Evolutionary conservation across 495 filamentous ascomycete species (phyloP).

Genomic region (Penicillium atrosanguineum): DNA sequence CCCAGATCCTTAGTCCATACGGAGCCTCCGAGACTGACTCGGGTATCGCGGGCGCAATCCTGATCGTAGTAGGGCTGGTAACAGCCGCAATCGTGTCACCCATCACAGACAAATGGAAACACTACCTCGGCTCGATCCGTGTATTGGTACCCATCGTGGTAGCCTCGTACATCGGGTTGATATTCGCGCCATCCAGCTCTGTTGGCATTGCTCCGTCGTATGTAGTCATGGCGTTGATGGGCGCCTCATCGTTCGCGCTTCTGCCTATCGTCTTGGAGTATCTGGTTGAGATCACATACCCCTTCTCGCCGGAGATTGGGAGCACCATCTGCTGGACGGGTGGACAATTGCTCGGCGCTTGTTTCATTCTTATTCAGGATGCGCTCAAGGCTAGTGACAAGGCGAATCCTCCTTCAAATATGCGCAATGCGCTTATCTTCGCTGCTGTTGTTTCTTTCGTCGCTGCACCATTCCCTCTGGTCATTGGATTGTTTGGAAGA

Average conservation of each 20-base stretch:
- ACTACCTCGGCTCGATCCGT: slow-evolving; percentile 72
- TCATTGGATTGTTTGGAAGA: slow-evolving; percentile 64
- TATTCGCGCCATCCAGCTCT: slow-evolving; percentile 76
- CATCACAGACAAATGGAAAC: slow-evolving; percentile 79
- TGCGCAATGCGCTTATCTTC: slow-evolving; percentile 75
- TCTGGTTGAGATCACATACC: slow-evolving; percentile 80
- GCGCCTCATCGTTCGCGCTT: slow-evolving; percentile 75
- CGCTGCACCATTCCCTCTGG: slow-evolving; percentile 63
- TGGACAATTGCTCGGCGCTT: slow-evolving; percentile 65
- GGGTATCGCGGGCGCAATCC: slow-evolving; percentile 81
- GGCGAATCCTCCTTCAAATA: slow-evolving; percentile 61
- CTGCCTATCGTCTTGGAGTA: slow-evolving; percentile 86
- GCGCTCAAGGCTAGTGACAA: slow-evolving; percentile 62
- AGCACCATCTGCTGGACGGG: slow-evolving; percentile 80
- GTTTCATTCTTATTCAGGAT: slow-evolving; percentile 81
- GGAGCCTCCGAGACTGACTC: slow-evolving; percentile 76
- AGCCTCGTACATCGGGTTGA: slow-evolving; percentile 67
- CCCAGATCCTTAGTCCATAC: slow-evolving; percentile 85
- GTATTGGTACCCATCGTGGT: slow-evolving; percentile 74
- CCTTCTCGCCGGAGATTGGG: slow-evolving; percentile 83
- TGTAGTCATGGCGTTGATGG: slow-evolving; percentile 64
- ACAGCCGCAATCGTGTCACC: slow-evolving; percentile 72
- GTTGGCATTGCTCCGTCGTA: slow-evolving; percentile 64
- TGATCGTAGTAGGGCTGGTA: slow-evolving; percentile 89
- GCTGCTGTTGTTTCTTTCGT: slow-evolving; percentile 65